Base-by-base conservation (phyloP, 1,139 yeast species). In the Hemisphaericaspora xylofermentans region DNA sequence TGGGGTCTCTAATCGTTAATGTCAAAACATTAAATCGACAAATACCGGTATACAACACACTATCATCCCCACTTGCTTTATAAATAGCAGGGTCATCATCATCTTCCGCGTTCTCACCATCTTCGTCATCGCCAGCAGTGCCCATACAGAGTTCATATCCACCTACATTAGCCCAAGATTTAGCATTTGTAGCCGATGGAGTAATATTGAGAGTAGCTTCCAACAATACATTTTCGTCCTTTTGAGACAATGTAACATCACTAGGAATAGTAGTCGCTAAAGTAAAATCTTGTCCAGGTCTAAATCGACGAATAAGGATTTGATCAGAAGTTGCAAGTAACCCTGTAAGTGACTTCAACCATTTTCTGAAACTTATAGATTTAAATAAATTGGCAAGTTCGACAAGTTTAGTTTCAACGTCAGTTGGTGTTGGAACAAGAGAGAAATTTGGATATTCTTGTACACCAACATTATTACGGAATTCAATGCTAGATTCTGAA, bases 281-380 rank as follows among this genome's bases (percentile, higher is more conserved):
- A 3, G 93, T 91, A 61, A 88, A 94, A 61, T 94, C 99, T 30
- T 80, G 82, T 1, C 98, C 98, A 0, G 97, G 98, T 52, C 98
- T 78, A 66, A 94, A 94, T 49, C 98, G 71, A 57, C 99, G 78
- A 2, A 85, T 76, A 31, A 89, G 58, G 1, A 86, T 66, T 51
- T 85, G 87, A 45, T 86, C 88, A 33, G 83, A 75, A 8, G 80
- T 68, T 7, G 86, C 80, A 2, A 74, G 66, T 43, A 89, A 58
- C n/a, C 81, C 75, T 0, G 97, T 85, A 4, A 91, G 61, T 3
- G 67, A 48, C 17, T 70, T 66, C 31, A 94, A 59, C 86, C 95
- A 91, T 58, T 83, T 83, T 38, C 76, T 74, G 61, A 87, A 91
- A 5, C 80, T 70, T 1, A 66, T 53, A 14, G 89, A 80, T 52